phyloP scores from a whole-genome alignment of 1,284 basidiomycete species.

The Erythrobasidium hasegawianum region DNA sequence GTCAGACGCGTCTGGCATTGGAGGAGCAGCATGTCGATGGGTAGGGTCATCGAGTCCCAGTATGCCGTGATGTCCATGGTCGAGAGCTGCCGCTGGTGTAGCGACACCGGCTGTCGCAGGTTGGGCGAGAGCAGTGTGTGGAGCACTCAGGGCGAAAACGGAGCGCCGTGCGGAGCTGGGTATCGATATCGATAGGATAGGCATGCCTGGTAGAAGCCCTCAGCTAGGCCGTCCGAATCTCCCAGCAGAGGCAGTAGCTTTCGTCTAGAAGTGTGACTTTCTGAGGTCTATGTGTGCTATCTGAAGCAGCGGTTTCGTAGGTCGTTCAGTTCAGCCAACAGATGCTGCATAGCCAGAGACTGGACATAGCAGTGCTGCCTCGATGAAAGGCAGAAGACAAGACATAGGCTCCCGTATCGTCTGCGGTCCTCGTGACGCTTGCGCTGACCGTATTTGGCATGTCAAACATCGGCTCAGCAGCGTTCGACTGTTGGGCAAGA shows the following conservation, averaged over 20 bases:
- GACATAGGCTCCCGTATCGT: too few species aligned
- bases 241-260: too few species aligned
- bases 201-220: not conserved
- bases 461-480: not conserved
- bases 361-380: too few species aligned
- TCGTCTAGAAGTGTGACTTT: too few species aligned
- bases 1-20: conserved; percentile 1
- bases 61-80: not conserved
- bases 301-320: too few species aligned
- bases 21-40: conserved; percentile 4
- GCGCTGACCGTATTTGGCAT: not conserved
- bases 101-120: not conserved
- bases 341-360: too few species aligned
- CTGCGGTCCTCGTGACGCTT: not conserved
- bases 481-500: too few species aligned
- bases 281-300: too few species aligned
- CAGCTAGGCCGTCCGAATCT: too few species aligned
- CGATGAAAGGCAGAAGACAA: too few species aligned
- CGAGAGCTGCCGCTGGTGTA: not conserved
- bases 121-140: conserved; percentile 8
- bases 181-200: conserved; percentile 29
- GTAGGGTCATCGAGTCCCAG: too few species aligned
- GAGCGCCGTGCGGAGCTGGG: conserved; percentile 18
- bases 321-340: too few species aligned
- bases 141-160: conserved; percentile 22